Base-by-base conservation (phyloP, 1,284 basidiomycete species). In the Ustilago crameri region DNA sequence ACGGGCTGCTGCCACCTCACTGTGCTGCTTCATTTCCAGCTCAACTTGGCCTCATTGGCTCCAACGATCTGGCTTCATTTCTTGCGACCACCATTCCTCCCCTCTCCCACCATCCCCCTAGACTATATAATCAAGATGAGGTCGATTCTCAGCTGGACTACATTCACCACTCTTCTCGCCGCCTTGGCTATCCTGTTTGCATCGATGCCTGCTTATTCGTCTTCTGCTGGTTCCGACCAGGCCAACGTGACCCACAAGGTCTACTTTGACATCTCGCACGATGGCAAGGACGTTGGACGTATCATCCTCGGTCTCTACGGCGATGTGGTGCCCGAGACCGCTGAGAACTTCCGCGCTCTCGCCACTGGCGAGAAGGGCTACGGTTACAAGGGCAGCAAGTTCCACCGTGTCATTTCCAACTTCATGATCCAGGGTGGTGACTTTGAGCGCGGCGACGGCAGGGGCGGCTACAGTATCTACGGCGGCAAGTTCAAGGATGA, bases 301-400 rank as follows among this genome's bases (percentile, higher is more conserved):
- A 74, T 82, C 56, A 56, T 63, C 3, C 53, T 82, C 12, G 79
- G 80, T 34, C 58, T 82, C 7, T 82, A 77, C 49, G 79, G 79
- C 9, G 64, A 79, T 20, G 74, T 66, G 14, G 80, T 77, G 4
- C 82, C 82, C 44, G 73, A 62, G 47, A 84, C 82, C 0, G 75
- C 74, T 14, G 68, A 71, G 15, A 82, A 82, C 75, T 83, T 83
- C 66, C 74, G 79, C 18, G 68, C 70, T 12, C 75, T 83, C n/a
- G 74, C 75, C 32, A 75, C 74, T 37, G 77, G 79, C 32, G 87
- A 90, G 78, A 90, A 88, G 75, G 92, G 91, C 84, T 88, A 86
- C 69, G 89, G 90, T 17, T 91, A 90, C 87, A 87, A 90, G 85
- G 89, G 89, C 55, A 89, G 88, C 52, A 86, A 85, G 64, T 90